Base-by-base conservation (phyloP, 2,329 filamentous ascomycete species). In the Reticulascus tulasneorum region DNA sequence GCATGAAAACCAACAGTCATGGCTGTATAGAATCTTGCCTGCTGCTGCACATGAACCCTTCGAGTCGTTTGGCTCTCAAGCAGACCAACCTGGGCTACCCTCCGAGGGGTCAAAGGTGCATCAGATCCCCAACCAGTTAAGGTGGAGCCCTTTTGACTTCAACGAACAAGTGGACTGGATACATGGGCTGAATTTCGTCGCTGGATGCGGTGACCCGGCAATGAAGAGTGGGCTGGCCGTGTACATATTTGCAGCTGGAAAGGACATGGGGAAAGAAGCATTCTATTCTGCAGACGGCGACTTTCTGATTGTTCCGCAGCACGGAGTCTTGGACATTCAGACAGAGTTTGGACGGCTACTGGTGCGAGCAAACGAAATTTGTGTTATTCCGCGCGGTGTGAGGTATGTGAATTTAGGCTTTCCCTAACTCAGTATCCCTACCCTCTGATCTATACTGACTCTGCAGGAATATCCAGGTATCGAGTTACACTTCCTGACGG, bases 361-460 rank as follows among this genome's bases (percentile, higher is more conserved):
- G 33, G 78, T 84, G 6, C 75, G 79, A 5, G 81, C 79, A 0
- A 79, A 79, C n/a, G 82, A 85, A 53, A 75, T 85, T 21, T 73
- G 69, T 32, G 72, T 85, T 12, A 78, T 86, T 16, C 82, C 77
- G 16, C 71, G 78, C 10, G 82, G 82, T n/a, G 67, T 83, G 29
- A 68, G 79, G 15, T 60, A 57, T n/a, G n/a, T n/a, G n/a, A n/a
- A n/a, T n/a, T n/a, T n/a, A n/a, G n/a, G n/a, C n/a, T n/a, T n/a
- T n/a, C n/a, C n/a, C n/a, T n/a, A n/a, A n/a, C n/a, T n/a, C n/a
- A n/a, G n/a, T n/a, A n/a, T n/a, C n/a, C n/a, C n/a, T n/a, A n/a
- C n/a, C n/a, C n/a, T n/a, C n/a, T n/a, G n/a, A n/a, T n/a, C n/a
- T n/a, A n/a, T n/a, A n/a, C n/a, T n/a, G n/a, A n/a, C n/a, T n/a